phyloP scores from a whole-genome alignment of 805 yeast genomes.

The Starmerella etchellsii region DNA sequence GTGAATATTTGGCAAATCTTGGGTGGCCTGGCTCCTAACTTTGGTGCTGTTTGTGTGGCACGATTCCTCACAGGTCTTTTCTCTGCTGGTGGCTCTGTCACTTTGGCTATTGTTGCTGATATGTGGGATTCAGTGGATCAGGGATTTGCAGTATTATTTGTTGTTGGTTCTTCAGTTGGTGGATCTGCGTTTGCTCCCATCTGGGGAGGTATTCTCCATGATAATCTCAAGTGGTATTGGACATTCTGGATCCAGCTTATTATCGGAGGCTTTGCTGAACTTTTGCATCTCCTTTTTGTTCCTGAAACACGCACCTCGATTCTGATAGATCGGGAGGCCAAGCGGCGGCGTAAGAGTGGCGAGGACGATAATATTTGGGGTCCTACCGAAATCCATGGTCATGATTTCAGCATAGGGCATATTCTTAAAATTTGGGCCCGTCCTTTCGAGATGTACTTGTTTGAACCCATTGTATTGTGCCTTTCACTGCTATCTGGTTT shows the following conservation, averaged over 20 bases:
- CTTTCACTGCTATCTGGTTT: conserved; percentile 32
- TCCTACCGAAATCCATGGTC: conserved; percentile 26
- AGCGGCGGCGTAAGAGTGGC: conserved; percentile 29
- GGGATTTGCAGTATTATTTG: conserved; percentile 39
- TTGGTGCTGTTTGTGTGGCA: conserved; percentile 42
- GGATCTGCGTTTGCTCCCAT: conserved; percentile 39
- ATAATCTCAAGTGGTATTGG: conserved; percentile 49
- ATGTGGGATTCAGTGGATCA: conserved; percentile 33
- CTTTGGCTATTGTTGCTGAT: conserved; percentile 56
- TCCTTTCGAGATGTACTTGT: conserved; percentile 31
- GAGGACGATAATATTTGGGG: conserved; percentile 29
- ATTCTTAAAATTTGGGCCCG: conserved; percentile 26
- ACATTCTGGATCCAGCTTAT: conserved; percentile 45
- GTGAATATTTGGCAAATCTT: conserved; percentile 34
- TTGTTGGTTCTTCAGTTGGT: conserved; percentile 37
- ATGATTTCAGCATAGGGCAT: conserved; percentile 1
- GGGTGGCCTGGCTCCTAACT: conserved; percentile 46
- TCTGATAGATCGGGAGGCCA: conserved; percentile 30
- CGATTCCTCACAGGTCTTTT: conserved; percentile 51
- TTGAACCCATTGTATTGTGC: conserved; percentile 32
- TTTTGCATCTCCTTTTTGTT: conserved; percentile 28
- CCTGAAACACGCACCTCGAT: conserved; percentile 29
- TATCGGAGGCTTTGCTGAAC: conserved; percentile 37
- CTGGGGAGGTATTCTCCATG: conserved; percentile 42
- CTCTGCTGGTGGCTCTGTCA: conserved; percentile 42